These are phyloP conservation scores for Plasmodium yoelii DNA, from an alignment of 169 alveolate species.

Conservation along the genomic window DNA sequence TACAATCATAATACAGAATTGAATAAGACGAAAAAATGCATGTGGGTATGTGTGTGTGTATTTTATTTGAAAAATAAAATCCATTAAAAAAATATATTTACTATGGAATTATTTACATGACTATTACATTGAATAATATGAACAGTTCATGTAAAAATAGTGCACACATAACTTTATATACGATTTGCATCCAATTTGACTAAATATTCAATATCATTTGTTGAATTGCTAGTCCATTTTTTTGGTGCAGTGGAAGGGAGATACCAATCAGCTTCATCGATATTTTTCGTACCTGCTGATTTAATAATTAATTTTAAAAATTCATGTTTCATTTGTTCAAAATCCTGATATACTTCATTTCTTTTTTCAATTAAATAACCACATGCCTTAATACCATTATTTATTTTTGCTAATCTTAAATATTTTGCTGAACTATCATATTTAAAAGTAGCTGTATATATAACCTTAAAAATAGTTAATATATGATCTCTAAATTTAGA, in stretches of 20 bases:
- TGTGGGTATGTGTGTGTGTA: too few species aligned
- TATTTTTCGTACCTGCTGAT: constrained; percentile 47
- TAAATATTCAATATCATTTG: constrained; percentile 43
- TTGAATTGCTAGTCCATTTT: constrained; percentile 29
- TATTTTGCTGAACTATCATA: constrained; percentile 78
- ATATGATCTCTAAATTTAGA: constrained; percentile 85
- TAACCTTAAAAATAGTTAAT: constrained; percentile 82
- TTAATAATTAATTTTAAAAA: constrained; percentile 52
- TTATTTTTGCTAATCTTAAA: constrained; percentile 75
- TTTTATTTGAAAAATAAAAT: too few species aligned
- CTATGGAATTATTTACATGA: too few species aligned
- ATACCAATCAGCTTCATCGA: constrained; percentile 70
- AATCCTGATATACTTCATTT: constrained; percentile 52
- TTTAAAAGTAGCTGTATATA: constrained; percentile 83
- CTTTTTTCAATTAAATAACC: constrained; percentile 66
- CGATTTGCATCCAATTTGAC: constrained; percentile 35
- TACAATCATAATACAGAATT: too few species aligned
- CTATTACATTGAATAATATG: too few species aligned
- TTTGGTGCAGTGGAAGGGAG: constrained; percentile 37
- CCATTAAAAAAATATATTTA: too few species aligned
- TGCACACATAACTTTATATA: neutral
- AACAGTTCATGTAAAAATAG: too few species aligned
- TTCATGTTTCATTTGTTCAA: constrained; percentile 64
- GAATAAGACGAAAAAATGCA: too few species aligned
- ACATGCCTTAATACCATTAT: constrained; percentile 42